phyloP scores from a whole-genome alignment of 1,284 basidiomycete species.

The Boletus sp. region DNA sequence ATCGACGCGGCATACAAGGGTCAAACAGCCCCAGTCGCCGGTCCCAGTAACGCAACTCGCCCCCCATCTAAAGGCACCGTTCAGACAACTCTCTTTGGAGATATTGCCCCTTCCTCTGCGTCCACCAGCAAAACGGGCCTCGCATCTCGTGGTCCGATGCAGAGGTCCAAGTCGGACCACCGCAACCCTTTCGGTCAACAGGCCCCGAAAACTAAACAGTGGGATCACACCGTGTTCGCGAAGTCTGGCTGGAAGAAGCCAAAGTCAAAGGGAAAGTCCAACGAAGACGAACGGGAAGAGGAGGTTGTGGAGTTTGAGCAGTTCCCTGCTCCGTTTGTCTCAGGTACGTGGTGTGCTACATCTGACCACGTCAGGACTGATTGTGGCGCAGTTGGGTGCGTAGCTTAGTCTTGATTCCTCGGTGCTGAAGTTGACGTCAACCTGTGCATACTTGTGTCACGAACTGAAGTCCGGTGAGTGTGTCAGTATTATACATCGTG shows the following conservation, averaged over 20 bases:
- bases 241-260: conserved; percentile 67
- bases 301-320: conserved; percentile 73
- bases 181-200: conserved; percentile 52
- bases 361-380: conserved; percentile 13
- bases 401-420: background rate
- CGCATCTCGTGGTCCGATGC: conserved; percentile 34
- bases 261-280: conserved; percentile 51
- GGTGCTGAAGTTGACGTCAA: conserved; percentile 6
- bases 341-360: conserved; percentile 43
- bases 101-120: conserved; percentile 39
- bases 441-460: background rate
- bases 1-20: conserved; percentile 45
- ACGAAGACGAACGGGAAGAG: conserved; percentile 50
- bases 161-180: conserved; percentile 43
- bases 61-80: conserved; percentile 41
- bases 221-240: conserved; percentile 85
- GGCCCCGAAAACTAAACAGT: conserved; percentile 68
- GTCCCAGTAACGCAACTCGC: conserved; percentile 40
- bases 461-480: conserved; percentile 31
- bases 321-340: conserved; percentile 72
- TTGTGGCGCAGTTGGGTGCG: conserved; percentile 47
- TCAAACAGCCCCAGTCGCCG: conserved; percentile 36
- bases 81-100: conserved; percentile 70
- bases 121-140: conserved; percentile 33
- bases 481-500: background rate